A percentile compares a stretch with the other conserved stretches of the same genome.
Evolutionary conservation across 1,284 basidiomycete species (phyloP).

Genomic region (Vanrija pseudolonga): DNA sequence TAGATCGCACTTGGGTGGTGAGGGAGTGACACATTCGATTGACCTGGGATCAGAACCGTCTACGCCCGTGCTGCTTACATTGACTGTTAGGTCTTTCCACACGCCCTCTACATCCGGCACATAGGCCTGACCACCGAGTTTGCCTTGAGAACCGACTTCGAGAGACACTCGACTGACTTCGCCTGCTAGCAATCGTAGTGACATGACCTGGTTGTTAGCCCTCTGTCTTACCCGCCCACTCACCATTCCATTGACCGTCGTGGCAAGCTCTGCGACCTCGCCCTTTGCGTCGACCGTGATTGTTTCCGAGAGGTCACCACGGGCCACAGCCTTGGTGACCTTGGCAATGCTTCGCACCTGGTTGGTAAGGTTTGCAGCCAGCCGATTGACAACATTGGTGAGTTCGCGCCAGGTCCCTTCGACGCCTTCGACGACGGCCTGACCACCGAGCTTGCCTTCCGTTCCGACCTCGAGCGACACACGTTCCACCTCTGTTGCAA

Average conservation of each 20-base stretch:
- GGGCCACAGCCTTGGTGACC: conserved; percentile 96
- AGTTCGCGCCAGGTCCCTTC: conserved; percentile 93
- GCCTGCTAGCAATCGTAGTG: conserved; percentile 81
- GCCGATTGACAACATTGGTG: conserved; percentile 82
- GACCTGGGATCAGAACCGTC: conserved; percentile 54
- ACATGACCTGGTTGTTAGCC: conserved; percentile 55
- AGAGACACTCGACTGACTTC: conserved; percentile 95
- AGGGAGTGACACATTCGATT: conserved; percentile 90
- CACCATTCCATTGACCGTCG: conserved; percentile 96
- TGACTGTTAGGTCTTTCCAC: conserved; percentile 85
- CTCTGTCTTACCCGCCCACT: conserved; percentile 3
- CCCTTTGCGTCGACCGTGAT: conserved; percentile 96
- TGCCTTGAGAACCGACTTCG: conserved; percentile 86
- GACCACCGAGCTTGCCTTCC: conserved; percentile 87
- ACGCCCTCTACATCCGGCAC: conserved; percentile 94
- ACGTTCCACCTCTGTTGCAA: conserved; percentile 54
- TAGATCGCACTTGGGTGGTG: conserved; percentile 90
- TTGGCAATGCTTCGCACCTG: conserved; percentile 93
- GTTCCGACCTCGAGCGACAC: conserved; percentile 84
- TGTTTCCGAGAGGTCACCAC: conserved; percentile 90
- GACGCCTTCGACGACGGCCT: conserved; percentile 86
- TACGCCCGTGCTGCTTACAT: conserved; percentile 56
- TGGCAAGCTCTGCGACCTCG: conserved; percentile 95
- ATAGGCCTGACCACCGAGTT: conserved; percentile 80
- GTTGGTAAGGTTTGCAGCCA: conserved; percentile 89